phyloP scores from a whole-genome alignment of 805 yeast species.

The Blastobotrys attinorum region DNA sequence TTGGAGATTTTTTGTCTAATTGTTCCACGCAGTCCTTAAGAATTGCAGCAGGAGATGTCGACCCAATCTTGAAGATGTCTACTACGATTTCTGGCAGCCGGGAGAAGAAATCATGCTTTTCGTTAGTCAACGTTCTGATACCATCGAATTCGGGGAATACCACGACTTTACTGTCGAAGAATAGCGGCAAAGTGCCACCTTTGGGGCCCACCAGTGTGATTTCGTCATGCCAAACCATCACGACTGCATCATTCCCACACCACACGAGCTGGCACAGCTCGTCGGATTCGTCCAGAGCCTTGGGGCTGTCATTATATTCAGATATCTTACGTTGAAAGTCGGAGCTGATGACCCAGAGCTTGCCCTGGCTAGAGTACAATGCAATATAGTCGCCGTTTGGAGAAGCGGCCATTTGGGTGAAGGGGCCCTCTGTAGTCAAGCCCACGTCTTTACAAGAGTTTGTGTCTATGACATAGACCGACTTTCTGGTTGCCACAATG shows the following conservation, averaged over 20 bases:
- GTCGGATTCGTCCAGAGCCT: conserved; percentile 21
- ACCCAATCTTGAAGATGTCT: conserved; percentile 72
- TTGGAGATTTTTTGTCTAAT: conserved; percentile 60
- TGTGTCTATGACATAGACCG: not conserved
- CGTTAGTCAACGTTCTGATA: conserved; percentile 51
- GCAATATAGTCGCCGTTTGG: conserved; percentile 54
- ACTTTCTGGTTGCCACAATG: conserved; percentile 3
- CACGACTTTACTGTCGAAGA: conserved; percentile 30
- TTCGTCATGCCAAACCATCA: conserved; percentile 51
- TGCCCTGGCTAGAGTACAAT: conserved; percentile 36
- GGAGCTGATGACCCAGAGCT: conserved; percentile 43
- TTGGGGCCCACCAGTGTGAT: conserved; percentile 63
- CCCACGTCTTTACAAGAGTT: not conserved
- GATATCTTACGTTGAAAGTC: conserved; percentile 39
- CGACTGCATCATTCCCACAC: conserved; percentile 84
- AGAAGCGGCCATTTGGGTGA: conserved; percentile 35
- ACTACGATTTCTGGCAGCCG: conserved; percentile 52
- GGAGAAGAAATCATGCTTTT: conserved; percentile 51
- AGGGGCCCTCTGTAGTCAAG: conserved; percentile 40
- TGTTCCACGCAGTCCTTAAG: conserved; percentile 70
- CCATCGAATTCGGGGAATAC: conserved; percentile 59
- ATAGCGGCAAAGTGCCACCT: conserved; percentile 30
- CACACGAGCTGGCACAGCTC: conserved; percentile 45
- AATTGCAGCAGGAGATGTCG: conserved; percentile 74
- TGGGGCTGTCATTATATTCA: conserved; percentile 33